Evolutionary conservation across 176 grass and related monocot genomes (phyloP), one percentile per base, ranked within the genome.

Genomic region (Carex cristatella): DNA sequence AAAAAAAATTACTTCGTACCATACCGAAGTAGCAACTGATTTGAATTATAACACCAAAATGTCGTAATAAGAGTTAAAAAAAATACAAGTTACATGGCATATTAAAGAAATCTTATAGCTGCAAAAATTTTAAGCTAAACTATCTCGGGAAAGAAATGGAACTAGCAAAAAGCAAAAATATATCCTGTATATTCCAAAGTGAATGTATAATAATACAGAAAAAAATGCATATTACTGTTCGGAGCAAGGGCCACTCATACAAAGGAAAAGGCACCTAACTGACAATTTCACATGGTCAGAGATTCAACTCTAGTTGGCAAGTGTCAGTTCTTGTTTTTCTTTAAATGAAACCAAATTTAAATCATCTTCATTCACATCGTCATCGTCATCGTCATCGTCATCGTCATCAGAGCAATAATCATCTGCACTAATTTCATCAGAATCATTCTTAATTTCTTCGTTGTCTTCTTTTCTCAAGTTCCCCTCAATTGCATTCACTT

Each of bases 301-400:
- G 71, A 56, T 69, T 95, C 51, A 89, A 87, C 80, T 81, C 13
- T 59, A 33, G 44, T 46, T 82, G n/a, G 66, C 69, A 84, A 92
- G 69, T 68, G 90, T 83, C 72, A 91, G 84, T 65, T 98, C 80
- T 87, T 80, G 10, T 70, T 89, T 94, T 80, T 88, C 89, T 89
- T 94, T 84, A 11, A 87, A 89, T 78, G 92, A 90, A 94, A 97
- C 79, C 87, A 94, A 88, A 89, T 80, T 56, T 14, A 90, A 83
- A 32, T 92, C 89, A 16, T 91, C 88, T 60, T 89, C 87, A 40
- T 90, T 86, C 9, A 81, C 87, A 33, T 80, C 81, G 0, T 75
- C 69, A 0, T 89, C 85, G 31, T 90, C 90, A 18, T 95, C 88
- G 0, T 86, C 69, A 38, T 95, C 83, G 3, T 88, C 71, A 2